A percentile compares a stretch with the other conserved stretches of the same genome.
phyloP scores from a whole-genome alignment of 805 yeast species.

The Metschnikowia reukaufii region DNA sequence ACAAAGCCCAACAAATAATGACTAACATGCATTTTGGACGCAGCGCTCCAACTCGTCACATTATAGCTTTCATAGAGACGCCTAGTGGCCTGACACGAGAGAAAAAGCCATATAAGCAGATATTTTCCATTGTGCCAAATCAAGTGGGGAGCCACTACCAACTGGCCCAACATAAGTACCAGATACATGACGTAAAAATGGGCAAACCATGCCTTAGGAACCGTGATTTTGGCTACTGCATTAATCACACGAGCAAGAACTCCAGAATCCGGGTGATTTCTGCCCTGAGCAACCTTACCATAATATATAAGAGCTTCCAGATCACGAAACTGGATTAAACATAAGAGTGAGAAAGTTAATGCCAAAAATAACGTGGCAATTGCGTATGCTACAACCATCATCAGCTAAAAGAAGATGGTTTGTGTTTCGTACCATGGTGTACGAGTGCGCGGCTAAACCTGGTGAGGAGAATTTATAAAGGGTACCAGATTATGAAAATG shows the following conservation, averaged over 20 bases:
- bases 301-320: conserved; percentile 14
- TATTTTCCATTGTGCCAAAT: conserved; percentile 16
- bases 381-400: conserved; percentile 1
- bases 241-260: conserved; percentile 4
- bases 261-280: not conserved
- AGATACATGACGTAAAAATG: conserved; percentile 58
- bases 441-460: conserved; percentile 1
- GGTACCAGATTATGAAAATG: too few species aligned
- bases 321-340: conserved; percentile 2
- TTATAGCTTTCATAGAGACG: conserved; percentile 54
- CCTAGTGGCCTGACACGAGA: conserved; percentile 51
- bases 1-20: conserved; percentile 67
- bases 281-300: conserved; percentile 16
- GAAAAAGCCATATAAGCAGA: conserved; percentile 23
- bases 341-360: conserved; percentile 6
- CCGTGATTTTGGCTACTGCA: conserved; percentile 33
- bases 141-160: conserved; percentile 13
- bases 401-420: not conserved
- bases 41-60: conserved; percentile 46
- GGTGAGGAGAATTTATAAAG: too few species aligned
- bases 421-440: not conserved
- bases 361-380: conserved; percentile 6
- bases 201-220: conserved; percentile 61
- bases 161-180: conserved; percentile 27
- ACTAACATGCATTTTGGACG: conserved; percentile 58